Percentiles rank a stretch among this genome's conserved stretches.
These are phyloP conservation scores for Capsella rubella DNA, from an alignment of 441 rosid genomes.

Conservation along the genomic window DNA sequence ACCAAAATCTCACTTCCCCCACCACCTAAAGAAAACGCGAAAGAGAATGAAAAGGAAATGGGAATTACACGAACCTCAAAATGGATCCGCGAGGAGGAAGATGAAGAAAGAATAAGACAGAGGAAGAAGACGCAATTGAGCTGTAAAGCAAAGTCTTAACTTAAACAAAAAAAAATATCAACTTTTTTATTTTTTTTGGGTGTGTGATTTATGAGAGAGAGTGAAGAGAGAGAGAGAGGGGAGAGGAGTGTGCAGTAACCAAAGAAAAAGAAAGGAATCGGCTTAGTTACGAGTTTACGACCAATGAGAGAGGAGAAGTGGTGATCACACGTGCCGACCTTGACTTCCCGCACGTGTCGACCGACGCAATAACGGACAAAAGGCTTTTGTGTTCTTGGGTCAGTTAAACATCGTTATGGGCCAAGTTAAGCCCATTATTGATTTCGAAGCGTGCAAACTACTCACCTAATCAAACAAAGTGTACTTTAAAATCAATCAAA, in stretches of 20 bases:
- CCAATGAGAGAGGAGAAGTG: slow-evolving; percentile 47
- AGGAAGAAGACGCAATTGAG: slow-evolving; percentile 43
- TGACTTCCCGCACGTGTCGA: slow-evolving; percentile 65
- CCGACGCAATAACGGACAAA: slow-evolving; percentile 58
- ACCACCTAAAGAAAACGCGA: not conserved
- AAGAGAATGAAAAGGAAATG: not conserved
- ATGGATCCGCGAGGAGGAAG: slow-evolving; percentile 43
- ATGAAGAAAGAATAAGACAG: slow-evolving; percentile 37
- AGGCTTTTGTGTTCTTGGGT: not conserved
- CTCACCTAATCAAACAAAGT: not conserved
- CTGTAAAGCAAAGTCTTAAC: slow-evolving; percentile 40
- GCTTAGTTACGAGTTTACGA: slow-evolving; percentile 43
- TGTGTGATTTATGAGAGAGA: slow-evolving; percentile 27
- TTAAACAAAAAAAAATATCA: not conserved
- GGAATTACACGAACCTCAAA: slow-evolving; percentile 34
- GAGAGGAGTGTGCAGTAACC: slow-evolving; percentile 28
- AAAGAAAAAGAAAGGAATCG: slow-evolving; percentile 21
- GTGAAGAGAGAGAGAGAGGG: slow-evolving; percentile 41
- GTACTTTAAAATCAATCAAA: not conserved
- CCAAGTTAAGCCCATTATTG: not conserved
- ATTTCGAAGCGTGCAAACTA: not conserved
- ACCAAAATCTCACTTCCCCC: slow-evolving; percentile 18
- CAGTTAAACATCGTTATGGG: not conserved
- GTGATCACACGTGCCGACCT: slow-evolving; percentile 56
- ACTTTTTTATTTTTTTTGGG: not conserved